These are phyloP conservation scores for Solanum ossicruentum DNA, from an alignment of 257 asterid species.

Conservation along the genomic window DNA sequence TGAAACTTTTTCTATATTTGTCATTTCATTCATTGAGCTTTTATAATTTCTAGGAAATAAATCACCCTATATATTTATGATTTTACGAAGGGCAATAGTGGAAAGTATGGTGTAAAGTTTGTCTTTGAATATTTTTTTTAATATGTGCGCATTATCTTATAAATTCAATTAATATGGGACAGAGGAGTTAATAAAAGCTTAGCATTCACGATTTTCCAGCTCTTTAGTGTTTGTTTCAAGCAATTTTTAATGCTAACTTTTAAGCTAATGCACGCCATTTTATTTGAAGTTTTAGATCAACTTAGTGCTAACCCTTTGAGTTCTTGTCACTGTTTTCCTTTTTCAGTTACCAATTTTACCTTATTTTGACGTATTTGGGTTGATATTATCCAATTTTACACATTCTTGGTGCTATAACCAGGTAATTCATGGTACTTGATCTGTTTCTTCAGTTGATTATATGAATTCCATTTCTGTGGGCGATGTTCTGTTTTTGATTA, in stretches of 20 bases:
- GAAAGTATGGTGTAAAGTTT: too few relatives aligned
- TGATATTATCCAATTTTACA: neutral
- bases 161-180: too few relatives aligned
- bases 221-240: constrained; percentile 15
- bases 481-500: neutral
- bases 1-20: too few relatives aligned
- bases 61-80: too few relatives aligned
- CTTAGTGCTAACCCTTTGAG: neutral
- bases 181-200: too few relatives aligned
- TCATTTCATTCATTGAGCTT: too few relatives aligned
- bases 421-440: neutral
- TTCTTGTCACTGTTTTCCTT: neutral
- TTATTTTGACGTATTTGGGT: neutral
- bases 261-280: neutral
- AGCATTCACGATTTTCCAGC: constrained; percentile 15
- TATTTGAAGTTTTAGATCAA: neutral
- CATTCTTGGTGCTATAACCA: neutral
- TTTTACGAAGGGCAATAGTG: too few relatives aligned
- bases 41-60: too few relatives aligned
- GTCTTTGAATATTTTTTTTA: too few relatives aligned
- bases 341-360: neutral
- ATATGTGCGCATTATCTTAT: too few relatives aligned
- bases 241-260: neutral
- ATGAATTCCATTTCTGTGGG: neutral
- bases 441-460: neutral